Evolutionary conservation across 352 stramenopile species (phyloP), one percentile per base, ranked within the genome.

Genomic region (Phytopythium mirpurense): DNA sequence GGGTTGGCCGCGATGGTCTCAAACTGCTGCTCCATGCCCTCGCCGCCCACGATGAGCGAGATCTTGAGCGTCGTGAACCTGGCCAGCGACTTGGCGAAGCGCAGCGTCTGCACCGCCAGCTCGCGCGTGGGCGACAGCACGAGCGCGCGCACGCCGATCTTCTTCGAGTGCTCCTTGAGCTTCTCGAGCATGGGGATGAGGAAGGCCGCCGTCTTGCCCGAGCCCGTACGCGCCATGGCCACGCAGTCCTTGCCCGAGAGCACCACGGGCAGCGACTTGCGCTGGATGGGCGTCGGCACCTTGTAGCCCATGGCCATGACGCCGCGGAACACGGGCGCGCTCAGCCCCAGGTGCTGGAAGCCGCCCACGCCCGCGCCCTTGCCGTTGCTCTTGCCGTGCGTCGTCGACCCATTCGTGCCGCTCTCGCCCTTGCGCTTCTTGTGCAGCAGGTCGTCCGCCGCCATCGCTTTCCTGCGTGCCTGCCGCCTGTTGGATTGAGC

Each of bases 1-100:
- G 95, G 95, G 63, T 98, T 97, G 35, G 82, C 70, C 3, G 87
- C 78, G 42, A 99, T 90, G 12, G 93, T 72, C 48, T 97, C 83
- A 67, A 99, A 99, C 78, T 99, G 97, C 40, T 93, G 88, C 62
- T 99, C 96, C 84, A 99, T 98, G 31, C 88, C 88, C 73, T 99
- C 97, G 19, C 98, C 97, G 60, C 98, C 98, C 24, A 98, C 88
- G 68, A 98, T 90, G 60, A 98, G 60, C 53, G 86, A 78, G 86
- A 97, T 83, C 54, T 96, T 90, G 40, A 98, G 63, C 21, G 72
- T 67, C 21, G 90, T 98, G 50, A 96, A 97, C 66, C 97, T 96
- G 40, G 83, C 78, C 64, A 98, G 72, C 58, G 82, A 76, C 71
- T 90, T 90, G 47, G 87, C 67, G 46, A 96, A 95, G 38, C 81